A percentile compares a stretch with the other conserved stretches of the same genome.
Conservation (phyloP, 2,329 filamentous ascomycete species). For the Kalmusia sp. region DNA sequence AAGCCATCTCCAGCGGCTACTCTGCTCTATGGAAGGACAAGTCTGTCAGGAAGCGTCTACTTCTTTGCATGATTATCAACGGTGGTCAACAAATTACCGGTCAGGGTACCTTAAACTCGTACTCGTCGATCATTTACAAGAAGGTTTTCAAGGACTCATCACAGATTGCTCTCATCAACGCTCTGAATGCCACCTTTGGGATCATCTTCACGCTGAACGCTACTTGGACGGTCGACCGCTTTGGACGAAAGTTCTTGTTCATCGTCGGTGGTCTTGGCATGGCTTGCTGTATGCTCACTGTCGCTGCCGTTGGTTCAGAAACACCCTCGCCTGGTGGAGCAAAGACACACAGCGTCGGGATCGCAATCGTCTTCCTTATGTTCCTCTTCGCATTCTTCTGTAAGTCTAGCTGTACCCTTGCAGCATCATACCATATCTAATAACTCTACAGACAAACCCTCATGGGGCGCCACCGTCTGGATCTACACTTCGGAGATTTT, state of each 20-base stretch:
- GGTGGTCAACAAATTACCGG: conserved; percentile 75
- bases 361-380: conserved; percentile 72
- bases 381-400: conserved; percentile 71
- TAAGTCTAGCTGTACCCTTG: conserved; percentile 39
- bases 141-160: conserved; percentile 66
- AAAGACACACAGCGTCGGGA: conserved; percentile 67
- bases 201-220: conserved; percentile 78
- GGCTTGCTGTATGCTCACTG: conserved; percentile 73
- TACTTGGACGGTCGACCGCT: conserved; percentile 75
- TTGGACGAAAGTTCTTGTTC: conserved; percentile 73
- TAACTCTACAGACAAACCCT: conserved; percentile 63
- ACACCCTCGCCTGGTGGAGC: conserved; percentile 62
- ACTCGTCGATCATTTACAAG: conserved; percentile 77
- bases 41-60: conserved; percentile 71
- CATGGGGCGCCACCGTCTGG: conserved; percentile 74
- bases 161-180: conserved; percentile 75
- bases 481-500: conserved; percentile 75
- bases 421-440: conserved; percentile 31
- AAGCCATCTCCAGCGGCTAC: conserved; percentile 69
- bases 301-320: conserved; percentile 63
- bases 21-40: conserved; percentile 73
- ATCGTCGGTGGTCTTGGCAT: conserved; percentile 73
- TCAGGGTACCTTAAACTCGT: conserved; percentile 75
- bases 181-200: conserved; percentile 74
- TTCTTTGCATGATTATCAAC: conserved; percentile 71